These are phyloP conservation scores for Lasiosphaeria ovina DNA, from an alignment of 495 filamentous ascomycete species.

Conservation along the genomic window DNA sequence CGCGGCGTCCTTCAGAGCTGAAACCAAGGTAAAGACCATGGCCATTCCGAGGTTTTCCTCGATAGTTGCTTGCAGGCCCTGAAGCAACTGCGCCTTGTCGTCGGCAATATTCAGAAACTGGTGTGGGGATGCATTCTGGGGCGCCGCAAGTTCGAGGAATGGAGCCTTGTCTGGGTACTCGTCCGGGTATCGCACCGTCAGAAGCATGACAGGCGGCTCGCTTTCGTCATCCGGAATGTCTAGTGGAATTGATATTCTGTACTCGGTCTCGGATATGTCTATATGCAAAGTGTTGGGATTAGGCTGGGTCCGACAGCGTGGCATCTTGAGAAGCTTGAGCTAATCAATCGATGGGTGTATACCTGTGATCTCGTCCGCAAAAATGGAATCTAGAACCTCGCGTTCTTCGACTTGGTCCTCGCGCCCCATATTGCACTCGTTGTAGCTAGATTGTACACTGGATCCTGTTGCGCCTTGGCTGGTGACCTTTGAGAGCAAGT, in stretches of 20 bases:
- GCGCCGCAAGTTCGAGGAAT: slow-evolving; percentile 67
- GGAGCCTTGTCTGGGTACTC: slow-evolving; percentile 86
- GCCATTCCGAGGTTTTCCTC: slow-evolving; percentile 92
- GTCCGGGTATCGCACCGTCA: slow-evolving; percentile 82
- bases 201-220: slow-evolving; percentile 64
- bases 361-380: slow-evolving; percentile 97
- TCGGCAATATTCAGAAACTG: slow-evolving; percentile 52
- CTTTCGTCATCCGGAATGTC: slow-evolving; percentile 61
- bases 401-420: slow-evolving; percentile 96
- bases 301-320: not conserved
- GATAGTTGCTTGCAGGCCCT: slow-evolving; percentile 64
- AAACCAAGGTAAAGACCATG: slow-evolving; percentile 94
- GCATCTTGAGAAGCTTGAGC: not conserved
- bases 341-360: slow-evolving; percentile 4
- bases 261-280: slow-evolving; percentile 88
- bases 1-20: slow-evolving; percentile 80
- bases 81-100: slow-evolving; percentile 71
- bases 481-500: too few species aligned
- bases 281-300: not conserved
- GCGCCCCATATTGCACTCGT: slow-evolving; percentile 65
- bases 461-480: too few species aligned
- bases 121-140: slow-evolving; percentile 66
- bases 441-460: not conserved
- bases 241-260: slow-evolving; percentile 75
- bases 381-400: slow-evolving; percentile 96